Evolutionary conservation across 257 asterid species (phyloP).

Genomic region (Petunia axillaris): DNA sequence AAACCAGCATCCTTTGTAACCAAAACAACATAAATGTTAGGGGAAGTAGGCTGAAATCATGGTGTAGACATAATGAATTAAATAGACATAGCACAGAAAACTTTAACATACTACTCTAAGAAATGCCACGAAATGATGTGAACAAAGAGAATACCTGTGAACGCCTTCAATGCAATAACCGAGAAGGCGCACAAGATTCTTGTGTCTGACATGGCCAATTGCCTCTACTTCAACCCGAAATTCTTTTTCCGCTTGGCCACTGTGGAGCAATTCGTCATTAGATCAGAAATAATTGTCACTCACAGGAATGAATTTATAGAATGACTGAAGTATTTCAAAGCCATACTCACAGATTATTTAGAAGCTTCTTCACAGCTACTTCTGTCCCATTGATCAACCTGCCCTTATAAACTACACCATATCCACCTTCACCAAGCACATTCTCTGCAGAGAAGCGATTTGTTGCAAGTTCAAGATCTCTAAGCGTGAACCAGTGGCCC

Average conservation of each 20-base stretch:
- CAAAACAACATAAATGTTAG: constrained; percentile 25
- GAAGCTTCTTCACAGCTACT: constrained; percentile 94
- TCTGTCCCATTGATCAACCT: constrained; percentile 82
- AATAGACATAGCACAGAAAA: background rate
- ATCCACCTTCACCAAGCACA: constrained; percentile 94
- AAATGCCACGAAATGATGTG: background rate
- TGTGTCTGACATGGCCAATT: constrained; percentile 95
- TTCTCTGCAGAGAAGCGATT: constrained; percentile 70
- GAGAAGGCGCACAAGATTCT: constrained; percentile 92
- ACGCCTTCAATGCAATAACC: constrained; percentile 99
- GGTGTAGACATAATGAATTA: background rate
- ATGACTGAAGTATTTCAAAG: constrained; percentile 22
- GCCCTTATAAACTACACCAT: constrained; percentile 88
- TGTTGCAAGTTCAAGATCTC: constrained; percentile 92
- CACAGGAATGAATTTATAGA: background rate
- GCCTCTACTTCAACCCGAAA: constrained; percentile 97
- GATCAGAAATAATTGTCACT: constrained; percentile 22
- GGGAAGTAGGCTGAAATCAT: background rate
- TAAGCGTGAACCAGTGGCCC: constrained; percentile 99
- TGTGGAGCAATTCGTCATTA: constrained; percentile 38
- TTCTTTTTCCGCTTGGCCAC: constrained; percentile 98
- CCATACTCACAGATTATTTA: constrained; percentile 84
- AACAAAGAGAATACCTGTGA: constrained; percentile 61
- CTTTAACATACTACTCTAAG: background rate
- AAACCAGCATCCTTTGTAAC: constrained; percentile 79